A percentile compares a stretch with the other conserved stretches of the same genome.
Evolutionary conservation across 2,329 filamentous ascomycete species (phyloP).

Genomic region (Pestalotiopsis sp.): DNA sequence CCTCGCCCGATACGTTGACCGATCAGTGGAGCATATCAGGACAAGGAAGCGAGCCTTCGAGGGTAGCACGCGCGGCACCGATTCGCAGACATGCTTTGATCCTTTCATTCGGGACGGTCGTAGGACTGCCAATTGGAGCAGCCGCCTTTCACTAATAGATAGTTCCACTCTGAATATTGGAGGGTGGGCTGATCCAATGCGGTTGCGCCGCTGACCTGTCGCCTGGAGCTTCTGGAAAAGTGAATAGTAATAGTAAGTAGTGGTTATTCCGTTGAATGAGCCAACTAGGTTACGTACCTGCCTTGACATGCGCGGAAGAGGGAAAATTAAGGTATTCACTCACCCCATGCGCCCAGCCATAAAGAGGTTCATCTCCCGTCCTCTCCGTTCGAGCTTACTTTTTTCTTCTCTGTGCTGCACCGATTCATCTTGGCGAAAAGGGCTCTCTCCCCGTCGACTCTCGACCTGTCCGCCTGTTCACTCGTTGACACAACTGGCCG

Average conservation of each 20-base stretch:
- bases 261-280: conserved; percentile 15
- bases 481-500: not conserved
- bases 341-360: not conserved
- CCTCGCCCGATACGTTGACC: conserved; percentile 3
- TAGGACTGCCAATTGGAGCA: conserved; percentile 2
- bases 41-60: not conserved
- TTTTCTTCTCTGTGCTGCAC: conserved; percentile 11
- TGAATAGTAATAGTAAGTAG: not conserved
- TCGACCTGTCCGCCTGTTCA: not conserved
- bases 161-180: conserved; percentile 11
- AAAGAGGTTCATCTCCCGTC: conserved; percentile 5
- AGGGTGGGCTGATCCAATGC: conserved; percentile 8
- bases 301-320: not conserved
- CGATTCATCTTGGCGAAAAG: conserved; percentile 1
- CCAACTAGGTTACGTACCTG: conserved; percentile 6
- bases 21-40: not conserved
- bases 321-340: not conserved
- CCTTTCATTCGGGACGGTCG: not conserved
- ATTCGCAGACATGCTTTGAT: conserved; percentile 6
- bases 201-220: not conserved
- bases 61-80: not conserved
- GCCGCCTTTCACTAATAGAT: conserved; percentile 2
- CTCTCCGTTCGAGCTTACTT: not conserved
- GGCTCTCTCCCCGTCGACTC: not conserved
- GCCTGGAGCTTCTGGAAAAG: conserved; percentile 6